phyloP scores from a whole-genome alignment of 331 rosid genomes.

The Pyrus hybrid region DNA sequence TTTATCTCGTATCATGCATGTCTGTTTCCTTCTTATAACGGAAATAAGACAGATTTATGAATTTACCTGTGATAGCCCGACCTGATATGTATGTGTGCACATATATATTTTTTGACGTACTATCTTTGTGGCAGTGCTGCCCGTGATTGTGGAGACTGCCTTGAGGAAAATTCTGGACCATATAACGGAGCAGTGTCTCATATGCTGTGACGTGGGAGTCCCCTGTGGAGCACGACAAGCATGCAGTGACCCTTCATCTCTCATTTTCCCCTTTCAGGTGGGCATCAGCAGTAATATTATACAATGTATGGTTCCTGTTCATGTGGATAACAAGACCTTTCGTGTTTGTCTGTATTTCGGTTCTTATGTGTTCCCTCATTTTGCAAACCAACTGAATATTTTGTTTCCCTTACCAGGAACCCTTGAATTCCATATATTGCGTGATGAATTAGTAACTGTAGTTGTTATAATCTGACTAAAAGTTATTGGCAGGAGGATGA shows the following conservation, averaged over 20 bases:
- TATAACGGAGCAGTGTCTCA: slow-evolving; percentile 79
- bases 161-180: slow-evolving; percentile 69
- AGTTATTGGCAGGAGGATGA: slow-evolving; percentile 55
- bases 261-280: slow-evolving; percentile 97
- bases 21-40: not conserved
- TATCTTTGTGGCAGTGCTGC: slow-evolving; percentile 62
- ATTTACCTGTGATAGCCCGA: not conserved
- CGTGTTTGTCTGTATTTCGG: not conserved
- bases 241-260: slow-evolving; percentile 81
- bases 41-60: not conserved
- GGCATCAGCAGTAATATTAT: not conserved
- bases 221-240: slow-evolving; percentile 88
- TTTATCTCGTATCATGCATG: not conserved
- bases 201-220: slow-evolving; percentile 91
- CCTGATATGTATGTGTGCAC: not conserved
- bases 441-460: not conserved
- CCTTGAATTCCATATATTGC: not conserved
- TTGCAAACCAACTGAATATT: not conserved
- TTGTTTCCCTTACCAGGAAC: no score
- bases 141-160: slow-evolving; percentile 67
- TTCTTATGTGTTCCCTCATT: not conserved
- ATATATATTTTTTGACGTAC: not conserved
- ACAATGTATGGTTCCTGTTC: not conserved
- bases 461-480: slow-evolving; percentile 3
- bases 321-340: not conserved